Evolutionary conservation across 1,139 yeast species (phyloP).

Genomic region (Sugiyamaella xylanicola): DNA sequence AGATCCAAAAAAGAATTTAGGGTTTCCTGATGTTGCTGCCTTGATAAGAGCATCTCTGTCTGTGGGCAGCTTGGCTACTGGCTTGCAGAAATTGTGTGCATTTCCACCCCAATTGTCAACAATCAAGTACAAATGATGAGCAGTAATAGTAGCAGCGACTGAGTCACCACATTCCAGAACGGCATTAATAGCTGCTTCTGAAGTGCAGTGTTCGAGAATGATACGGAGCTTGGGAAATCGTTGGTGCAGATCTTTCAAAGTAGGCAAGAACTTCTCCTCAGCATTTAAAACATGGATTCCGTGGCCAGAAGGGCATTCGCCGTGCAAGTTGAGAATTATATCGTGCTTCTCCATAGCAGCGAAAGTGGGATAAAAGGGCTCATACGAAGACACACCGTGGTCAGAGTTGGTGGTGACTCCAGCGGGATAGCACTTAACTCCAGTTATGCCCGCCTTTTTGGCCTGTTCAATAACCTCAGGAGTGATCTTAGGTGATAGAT

Average conservation of each 20-base stretch:
- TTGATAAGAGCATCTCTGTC: constrained; percentile 77
- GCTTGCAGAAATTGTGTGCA: constrained; percentile 93
- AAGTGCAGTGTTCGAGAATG: constrained; percentile 92
- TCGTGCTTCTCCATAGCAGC: constrained; percentile 79
- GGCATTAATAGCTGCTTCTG: constrained; percentile 80
- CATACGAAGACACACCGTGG: constrained; percentile 88
- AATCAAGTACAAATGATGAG: constrained; percentile 87
- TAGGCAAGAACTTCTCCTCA: constrained; percentile 92
- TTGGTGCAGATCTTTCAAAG: constrained; percentile 69
- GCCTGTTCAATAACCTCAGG: constrained; percentile 84
- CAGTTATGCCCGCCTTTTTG: constrained; percentile 67
- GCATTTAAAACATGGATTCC: constrained; percentile 89
- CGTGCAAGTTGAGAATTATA: constrained; percentile 84
- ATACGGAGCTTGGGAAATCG: constrained; percentile 89
- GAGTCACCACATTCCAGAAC: constrained; percentile 68
- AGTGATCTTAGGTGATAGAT: constrained; percentile 73
- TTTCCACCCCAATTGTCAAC: constrained; percentile 97
- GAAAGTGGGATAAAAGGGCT: constrained; percentile 83
- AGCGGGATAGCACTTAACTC: constrained; percentile 94
- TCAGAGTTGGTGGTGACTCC: constrained; percentile 98
- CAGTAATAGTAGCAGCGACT: constrained; percentile 93
- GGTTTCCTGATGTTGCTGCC: constrained; percentile 91
- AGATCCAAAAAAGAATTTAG: constrained; percentile 94
- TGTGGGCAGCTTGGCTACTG: constrained; percentile 90
- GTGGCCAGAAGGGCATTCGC: constrained; percentile 78